Base-by-base conservation (phyloP, 2,329 filamentous ascomycete genomes). In the Metarhizium humberi region DNA sequence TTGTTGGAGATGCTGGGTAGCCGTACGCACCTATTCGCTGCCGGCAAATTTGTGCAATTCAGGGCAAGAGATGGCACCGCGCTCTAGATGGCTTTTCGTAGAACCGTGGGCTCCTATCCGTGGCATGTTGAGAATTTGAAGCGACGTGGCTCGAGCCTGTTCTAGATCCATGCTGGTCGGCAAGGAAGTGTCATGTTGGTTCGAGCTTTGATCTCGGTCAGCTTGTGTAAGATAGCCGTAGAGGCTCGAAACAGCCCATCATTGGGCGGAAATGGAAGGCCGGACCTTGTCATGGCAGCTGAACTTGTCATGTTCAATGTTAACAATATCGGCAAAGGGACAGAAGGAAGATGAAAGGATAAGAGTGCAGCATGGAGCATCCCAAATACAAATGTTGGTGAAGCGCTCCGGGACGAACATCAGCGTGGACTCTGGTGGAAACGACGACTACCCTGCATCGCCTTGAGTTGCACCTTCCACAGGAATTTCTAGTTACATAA, bases 11-110 rank as follows among this genome's bases (percentile, higher is more conserved):
- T 42, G 11, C 20, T 42, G 36, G 18, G 48, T 45, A 13, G n/a
- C 40, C 16, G 16, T 32, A 48, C 32, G 16, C 45, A 50, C 51
- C 53, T 51, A 51, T 45, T 52, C 34, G 14, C 56, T 53, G 18
- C 42, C 50, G 45, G 18, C 14, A 29, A 48, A 4, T 20, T n/a
- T 52, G 14, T n/a, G 45, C 20, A 59, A n/a, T 32, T 56, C 57
- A 4, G 55, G 55, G 40, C 57, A 60, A 6, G 58, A 59, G 3
- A 47, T 32, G 14, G 51, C 53, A 50, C 51, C 50, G n/a, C 38
- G 48, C 16, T 50, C 46, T 30, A n/a, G 16, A 11, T 50, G 47
- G 29, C 50, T n/a, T 6, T 14, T 14, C 6, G 45, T 48, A 10
- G 25, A 30, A 48, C 6, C 25, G 7, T 30, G 7, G 7, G 7